Evolutionary conservation across 331 rosid species (phyloP).

Genomic region (Acacia pycnantha): DNA sequence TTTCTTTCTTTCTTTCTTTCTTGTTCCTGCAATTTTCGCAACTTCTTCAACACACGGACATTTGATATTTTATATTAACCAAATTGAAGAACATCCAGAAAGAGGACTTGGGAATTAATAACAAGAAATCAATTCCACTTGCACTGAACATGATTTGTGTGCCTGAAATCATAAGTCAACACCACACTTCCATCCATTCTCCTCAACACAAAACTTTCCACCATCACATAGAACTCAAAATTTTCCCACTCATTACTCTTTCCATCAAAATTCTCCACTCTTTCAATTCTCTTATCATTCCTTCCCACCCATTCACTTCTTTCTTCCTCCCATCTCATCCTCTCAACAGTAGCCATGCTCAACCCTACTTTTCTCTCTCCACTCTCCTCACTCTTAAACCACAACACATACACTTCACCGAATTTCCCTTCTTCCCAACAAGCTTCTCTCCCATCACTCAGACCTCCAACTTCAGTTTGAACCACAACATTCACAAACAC

Average conservation of each 20-base stretch:
- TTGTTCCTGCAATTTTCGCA: no score
- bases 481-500: neutral
- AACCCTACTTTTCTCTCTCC: neutral
- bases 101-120: no score
- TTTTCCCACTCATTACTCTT: neutral
- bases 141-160: neutral
- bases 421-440: neutral
- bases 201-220: constrained; percentile 46
- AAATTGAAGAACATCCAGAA: no score
- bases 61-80: no score
- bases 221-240: constrained; percentile 40
- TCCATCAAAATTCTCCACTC: neutral
- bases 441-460: neutral
- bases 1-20: no score
- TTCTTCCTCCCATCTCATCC: neutral
- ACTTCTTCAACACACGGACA: no score
- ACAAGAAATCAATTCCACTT: neutral
- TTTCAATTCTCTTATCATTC: neutral
- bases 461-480: neutral
- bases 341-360: neutral
- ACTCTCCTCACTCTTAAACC: neutral
- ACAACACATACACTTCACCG: neutral
- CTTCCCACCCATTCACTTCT: neutral
- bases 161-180: constrained; percentile 5
- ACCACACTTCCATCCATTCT: constrained; percentile 42